Evolutionary conservation across 441 rosid species (phyloP).

Genomic region (Syzygium malaccense): DNA sequence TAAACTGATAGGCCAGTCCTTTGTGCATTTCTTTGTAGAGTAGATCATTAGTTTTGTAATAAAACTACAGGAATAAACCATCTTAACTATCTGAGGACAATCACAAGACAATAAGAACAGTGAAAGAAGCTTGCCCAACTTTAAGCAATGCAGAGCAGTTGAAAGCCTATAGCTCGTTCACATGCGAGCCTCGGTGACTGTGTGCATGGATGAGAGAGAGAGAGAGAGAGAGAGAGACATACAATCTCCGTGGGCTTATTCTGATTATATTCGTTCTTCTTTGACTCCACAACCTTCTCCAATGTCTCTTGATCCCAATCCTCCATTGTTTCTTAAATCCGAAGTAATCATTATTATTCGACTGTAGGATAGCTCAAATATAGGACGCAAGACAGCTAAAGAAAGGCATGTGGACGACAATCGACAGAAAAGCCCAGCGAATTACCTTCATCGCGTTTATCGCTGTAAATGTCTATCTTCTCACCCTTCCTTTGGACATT

Average conservation of each 20-base stretch:
- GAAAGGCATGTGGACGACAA: neutral
- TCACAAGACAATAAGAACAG: neutral
- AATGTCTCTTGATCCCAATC: conserved; percentile 95
- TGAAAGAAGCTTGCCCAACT: neutral
- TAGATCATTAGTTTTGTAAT: neutral
- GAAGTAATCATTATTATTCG: neutral
- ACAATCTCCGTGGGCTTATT: conserved; percentile 94
- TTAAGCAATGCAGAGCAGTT: neutral
- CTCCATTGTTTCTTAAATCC: conserved; percentile 58
- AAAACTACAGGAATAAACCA: neutral
- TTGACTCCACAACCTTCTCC: conserved; percentile 90
- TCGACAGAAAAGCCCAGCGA: neutral
- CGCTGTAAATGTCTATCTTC: conserved; percentile 84
- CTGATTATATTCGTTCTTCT: conserved; percentile 70
- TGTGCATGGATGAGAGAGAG: neutral
- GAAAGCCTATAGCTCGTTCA: neutral
- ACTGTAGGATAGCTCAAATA: neutral
- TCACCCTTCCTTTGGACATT: conserved; percentile 95
- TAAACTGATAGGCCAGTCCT: neutral
- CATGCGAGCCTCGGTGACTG: neutral
- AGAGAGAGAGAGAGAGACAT: conserved; percentile 16
- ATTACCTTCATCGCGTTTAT: conserved; percentile 69
- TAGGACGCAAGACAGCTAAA: neutral
- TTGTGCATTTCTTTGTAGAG: neutral
- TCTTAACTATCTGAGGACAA: neutral